These are phyloP conservation scores for Inonotus hispidus DNA, from an alignment of 1,284 basidiomycete species.

Conservation along the genomic window DNA sequence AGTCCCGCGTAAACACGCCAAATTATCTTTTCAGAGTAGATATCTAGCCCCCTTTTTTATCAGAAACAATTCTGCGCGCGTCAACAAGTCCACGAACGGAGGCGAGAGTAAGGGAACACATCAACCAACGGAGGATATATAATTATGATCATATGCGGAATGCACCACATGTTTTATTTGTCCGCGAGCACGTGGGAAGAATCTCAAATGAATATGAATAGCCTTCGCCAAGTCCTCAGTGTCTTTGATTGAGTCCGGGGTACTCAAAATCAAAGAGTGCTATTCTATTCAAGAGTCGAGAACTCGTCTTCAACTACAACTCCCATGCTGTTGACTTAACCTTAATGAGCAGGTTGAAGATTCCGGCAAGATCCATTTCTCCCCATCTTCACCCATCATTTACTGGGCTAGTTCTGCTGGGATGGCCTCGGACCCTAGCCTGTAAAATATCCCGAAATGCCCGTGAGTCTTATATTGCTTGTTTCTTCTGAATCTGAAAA, in stretches of 20 bases:
- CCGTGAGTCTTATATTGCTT: neutral
- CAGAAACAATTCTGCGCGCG: no score
- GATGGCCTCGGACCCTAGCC: neutral
- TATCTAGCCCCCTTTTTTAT: no score
- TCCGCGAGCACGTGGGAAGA: neutral
- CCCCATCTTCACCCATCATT: neutral
- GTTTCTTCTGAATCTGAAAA: neutral
- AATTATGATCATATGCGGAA: neutral
- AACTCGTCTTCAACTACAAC: neutral
- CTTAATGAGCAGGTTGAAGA: neutral
- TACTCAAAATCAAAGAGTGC: no score
- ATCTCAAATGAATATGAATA: neutral
- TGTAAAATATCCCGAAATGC: neutral
- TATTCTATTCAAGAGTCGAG: no score
- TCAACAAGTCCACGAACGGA: no score
- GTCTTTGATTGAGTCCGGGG: neutral
- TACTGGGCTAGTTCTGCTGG: neutral
- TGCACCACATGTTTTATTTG: neutral
- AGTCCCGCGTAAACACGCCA: neutral
- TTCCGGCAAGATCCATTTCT: neutral
- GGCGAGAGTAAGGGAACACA: no score
- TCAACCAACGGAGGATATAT: no score
- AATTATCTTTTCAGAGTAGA: no score
- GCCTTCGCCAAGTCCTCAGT: neutral
- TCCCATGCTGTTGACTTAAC: neutral